Base-by-base conservation (phyloP, 139 green algal genomes). In the Picochlorum sp. region DNA sequence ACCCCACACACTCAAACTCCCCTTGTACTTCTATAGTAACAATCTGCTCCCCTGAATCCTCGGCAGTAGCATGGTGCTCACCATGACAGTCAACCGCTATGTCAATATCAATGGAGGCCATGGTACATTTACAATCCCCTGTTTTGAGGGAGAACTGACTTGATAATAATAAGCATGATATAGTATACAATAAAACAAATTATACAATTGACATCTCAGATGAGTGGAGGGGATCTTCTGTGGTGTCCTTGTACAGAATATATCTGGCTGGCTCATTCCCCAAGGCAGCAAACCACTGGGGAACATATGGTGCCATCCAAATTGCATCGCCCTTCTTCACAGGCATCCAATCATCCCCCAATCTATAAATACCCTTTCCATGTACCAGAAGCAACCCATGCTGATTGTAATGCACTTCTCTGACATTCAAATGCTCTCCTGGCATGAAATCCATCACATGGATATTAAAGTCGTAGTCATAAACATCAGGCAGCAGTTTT, bases 321-420 rank as follows among this genome's bases (percentile, higher is more conserved):
- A 96, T 88, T 10, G 74, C 83, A 57, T 94, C 87, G 8, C 88
- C 87, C 11, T 38, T 58, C 49, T 58, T 70, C 1, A 95, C 80
- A 8, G 88, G 83, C 67, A 88, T 88, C 75, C 90, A 98, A 14
- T 75, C 76, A 67, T 95, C 82, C 16, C 70, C 86, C 6, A 98
- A 15, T 83, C 58, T 74, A 74, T 98, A 98, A 63, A 98, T 94
- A 65, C 92, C 92, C 64, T 94, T 80, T 2, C 92, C 92, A 65
- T 90, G 71, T 58, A 97, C 72, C 50, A 98, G 67, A 63, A 97
- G 66, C 62, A 98, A 73, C 5, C 92, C 92, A 63, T 98, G 92
- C 81, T 98, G 90, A 77, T 97, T 97, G 83, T 98, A 95, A 78
- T 97, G 91, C 20, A 96, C 74, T 72, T 97, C 90, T 80, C 96